Base-by-base conservation (phyloP, 2,329 filamentous ascomycete genomes). In the Colletotrichum cordylinicola region DNA sequence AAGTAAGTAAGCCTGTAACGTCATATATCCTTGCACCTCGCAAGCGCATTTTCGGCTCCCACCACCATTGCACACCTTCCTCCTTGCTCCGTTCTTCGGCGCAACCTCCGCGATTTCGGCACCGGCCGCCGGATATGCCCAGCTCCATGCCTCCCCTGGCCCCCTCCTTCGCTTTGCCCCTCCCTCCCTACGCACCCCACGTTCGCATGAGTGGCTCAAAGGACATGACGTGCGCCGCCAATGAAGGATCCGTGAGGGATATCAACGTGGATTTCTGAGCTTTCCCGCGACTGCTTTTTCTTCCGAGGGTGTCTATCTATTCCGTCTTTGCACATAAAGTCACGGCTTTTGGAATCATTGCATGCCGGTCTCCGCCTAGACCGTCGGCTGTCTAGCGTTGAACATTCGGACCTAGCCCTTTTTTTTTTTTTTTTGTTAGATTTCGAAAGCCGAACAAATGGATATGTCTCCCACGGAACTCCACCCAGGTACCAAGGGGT, bases 401-500 rank as follows among this genome's bases (percentile, higher is more conserved):
- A n/a, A 29, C 24, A n/a, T 29, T 29, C 29, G 24, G 16, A 60
- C 3, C n/a, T 60, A 13, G 27, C 3, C 16, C 31, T 24, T 12
- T 31, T 13, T n/a, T 48, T 16, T n/a, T 48, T 18, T 29, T 16
- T 58, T 56, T 29, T 6, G 29, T 4, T 6, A 29, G 24, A 58
- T 21, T 16, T 29, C 13, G 55, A 27, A 61, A 15, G 21, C 12
- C 29, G 33, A 61, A 35, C 12, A 61, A n/a, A 13, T 29, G 31
- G 52, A 13, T 12, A 75, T 75, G 71, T 66, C 74, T 4, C 67
- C 71, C n/a, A 70, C 71, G 29, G 70, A 84, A 82, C 78, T 95
- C 90, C 82, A 94, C 90, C 85, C 82, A 35, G 79, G 80, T 67
- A 80, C 82, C 8, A 87, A 93, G 67, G 93, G 93, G 72, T 95